Conservation (phyloP, 495 filamentous ascomycete genomes). For the Penicillium atrosanguineum region DNA sequence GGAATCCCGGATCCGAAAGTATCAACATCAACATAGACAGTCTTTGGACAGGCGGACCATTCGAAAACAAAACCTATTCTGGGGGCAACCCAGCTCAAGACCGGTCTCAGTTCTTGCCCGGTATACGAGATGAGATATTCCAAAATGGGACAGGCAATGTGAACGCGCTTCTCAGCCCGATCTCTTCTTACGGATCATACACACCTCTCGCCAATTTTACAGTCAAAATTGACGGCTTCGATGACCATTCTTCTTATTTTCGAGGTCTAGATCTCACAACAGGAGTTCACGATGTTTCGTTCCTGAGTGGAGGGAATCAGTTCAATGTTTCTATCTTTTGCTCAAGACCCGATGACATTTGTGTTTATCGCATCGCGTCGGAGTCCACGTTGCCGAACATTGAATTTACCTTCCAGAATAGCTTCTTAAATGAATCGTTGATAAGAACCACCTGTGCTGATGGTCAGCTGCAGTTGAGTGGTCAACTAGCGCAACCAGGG, state of each 20-base stretch:
- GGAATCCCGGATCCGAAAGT: slow-evolving; percentile 31
- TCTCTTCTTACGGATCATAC: slow-evolving; percentile 43
- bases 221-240: slow-evolving; percentile 28
- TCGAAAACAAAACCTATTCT: slow-evolving; percentile 35
- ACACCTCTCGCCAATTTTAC: slow-evolving; percentile 45
- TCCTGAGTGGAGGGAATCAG: not conserved
- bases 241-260: slow-evolving; percentile 30
- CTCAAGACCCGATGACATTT: slow-evolving; percentile 48
- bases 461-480: slow-evolving; percentile 26
- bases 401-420: slow-evolving; percentile 31
- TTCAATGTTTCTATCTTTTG: slow-evolving; percentile 28
- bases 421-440: slow-evolving; percentile 15
- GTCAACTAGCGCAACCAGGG: slow-evolving; percentile 24
- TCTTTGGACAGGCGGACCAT: slow-evolving; percentile 46
- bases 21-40: slow-evolving; percentile 45
- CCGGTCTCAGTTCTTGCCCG: slow-evolving; percentile 30
- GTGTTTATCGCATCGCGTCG: slow-evolving; percentile 41
- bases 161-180: slow-evolving; percentile 35
- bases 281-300: slow-evolving; percentile 31
- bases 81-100: slow-evolving; percentile 45
- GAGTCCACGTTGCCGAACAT: slow-evolving; percentile 32
- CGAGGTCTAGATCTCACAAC: slow-evolving; percentile 41
- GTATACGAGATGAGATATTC: slow-evolving; percentile 44
- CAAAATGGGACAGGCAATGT: slow-evolving; percentile 45
- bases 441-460: slow-evolving; percentile 24